Evolutionary conservation across 495 filamentous ascomycete genomes (phyloP).

Genomic region (Podospora pseudoanserina): DNA sequence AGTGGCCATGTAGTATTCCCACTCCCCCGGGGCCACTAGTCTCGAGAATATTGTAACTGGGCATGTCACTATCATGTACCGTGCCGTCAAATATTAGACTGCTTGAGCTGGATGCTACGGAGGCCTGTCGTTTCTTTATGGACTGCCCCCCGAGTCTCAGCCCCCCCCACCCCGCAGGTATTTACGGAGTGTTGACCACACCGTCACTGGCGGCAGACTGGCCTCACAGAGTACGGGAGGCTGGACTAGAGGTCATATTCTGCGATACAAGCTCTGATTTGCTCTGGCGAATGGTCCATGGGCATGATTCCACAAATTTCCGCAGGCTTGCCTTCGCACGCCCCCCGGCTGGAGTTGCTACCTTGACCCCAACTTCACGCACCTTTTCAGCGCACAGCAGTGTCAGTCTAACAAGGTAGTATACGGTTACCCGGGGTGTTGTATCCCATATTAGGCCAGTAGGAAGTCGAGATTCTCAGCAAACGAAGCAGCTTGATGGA

Average conservation of each 20-base stretch:
- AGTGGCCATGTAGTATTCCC: neutral
- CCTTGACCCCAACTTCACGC: neutral
- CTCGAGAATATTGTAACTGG: neutral
- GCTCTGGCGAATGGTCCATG: neutral
- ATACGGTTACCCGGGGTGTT: neutral
- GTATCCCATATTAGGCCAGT: neutral
- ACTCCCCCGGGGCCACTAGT: neutral
- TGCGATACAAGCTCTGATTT: no score
- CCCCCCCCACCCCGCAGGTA: neutral
- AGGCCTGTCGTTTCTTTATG: neutral
- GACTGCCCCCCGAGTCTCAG: neutral
- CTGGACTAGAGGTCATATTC: neutral
- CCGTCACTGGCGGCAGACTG: neutral
- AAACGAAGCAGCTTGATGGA: neutral
- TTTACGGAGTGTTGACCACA: neutral
- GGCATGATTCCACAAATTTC: neutral
- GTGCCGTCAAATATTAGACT: neutral
- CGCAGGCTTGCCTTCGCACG: neutral
- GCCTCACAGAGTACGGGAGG: neutral
- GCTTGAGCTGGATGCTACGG: neutral
- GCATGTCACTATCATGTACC: neutral
- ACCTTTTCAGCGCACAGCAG: neutral
- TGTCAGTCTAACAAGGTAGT: neutral
- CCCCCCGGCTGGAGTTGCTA: neutral
- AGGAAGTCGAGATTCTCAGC: neutral